phyloP scores from a whole-genome alignment of 1,284 basidiomycete species.

The Athelia sp. region DNA sequence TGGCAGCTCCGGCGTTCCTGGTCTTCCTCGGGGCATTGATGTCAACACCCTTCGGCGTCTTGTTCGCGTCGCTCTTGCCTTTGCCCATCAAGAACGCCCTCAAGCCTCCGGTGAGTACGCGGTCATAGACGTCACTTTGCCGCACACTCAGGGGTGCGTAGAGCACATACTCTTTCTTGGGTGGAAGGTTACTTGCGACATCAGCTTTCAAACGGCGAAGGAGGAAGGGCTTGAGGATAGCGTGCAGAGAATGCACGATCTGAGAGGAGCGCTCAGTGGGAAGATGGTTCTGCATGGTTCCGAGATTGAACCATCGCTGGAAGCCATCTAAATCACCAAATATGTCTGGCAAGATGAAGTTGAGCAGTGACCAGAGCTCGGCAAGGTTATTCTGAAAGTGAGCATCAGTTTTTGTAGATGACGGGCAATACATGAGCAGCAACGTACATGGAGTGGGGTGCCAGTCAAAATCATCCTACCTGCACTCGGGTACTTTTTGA shows the following conservation, averaged over 20 bases:
- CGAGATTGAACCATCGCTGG: slow-evolving; percentile 86
- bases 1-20: slow-evolving; percentile 25
- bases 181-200: slow-evolving; percentile 79
- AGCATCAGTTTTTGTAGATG: neutral
- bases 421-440: neutral
- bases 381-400: slow-evolving; percentile 79
- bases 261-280: slow-evolving; percentile 55
- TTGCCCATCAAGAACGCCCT: slow-evolving; percentile 58
- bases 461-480: slow-evolving; percentile 92
- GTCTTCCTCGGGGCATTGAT: slow-evolving; percentile 20
- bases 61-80: slow-evolving; percentile 24
- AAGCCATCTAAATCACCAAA: slow-evolving; percentile 90
- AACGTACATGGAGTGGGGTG: slow-evolving; percentile 82
- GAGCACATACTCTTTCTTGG: slow-evolving; percentile 94
- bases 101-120: slow-evolving; percentile 64
- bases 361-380: slow-evolving; percentile 93
- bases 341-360: slow-evolving; percentile 91
- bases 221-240: slow-evolving; percentile 94
- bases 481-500: slow-evolving; percentile 83
- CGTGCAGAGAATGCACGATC: slow-evolving; percentile 82
- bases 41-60: slow-evolving; percentile 26
- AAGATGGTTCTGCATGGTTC: slow-evolving; percentile 54
- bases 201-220: slow-evolving; percentile 89
- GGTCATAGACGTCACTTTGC: slow-evolving; percentile 85
- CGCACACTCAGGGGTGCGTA: slow-evolving; percentile 84